phyloP scores from a whole-genome alignment of 108 stramenopile genomes.

The Skeletonema costatum region DNA sequence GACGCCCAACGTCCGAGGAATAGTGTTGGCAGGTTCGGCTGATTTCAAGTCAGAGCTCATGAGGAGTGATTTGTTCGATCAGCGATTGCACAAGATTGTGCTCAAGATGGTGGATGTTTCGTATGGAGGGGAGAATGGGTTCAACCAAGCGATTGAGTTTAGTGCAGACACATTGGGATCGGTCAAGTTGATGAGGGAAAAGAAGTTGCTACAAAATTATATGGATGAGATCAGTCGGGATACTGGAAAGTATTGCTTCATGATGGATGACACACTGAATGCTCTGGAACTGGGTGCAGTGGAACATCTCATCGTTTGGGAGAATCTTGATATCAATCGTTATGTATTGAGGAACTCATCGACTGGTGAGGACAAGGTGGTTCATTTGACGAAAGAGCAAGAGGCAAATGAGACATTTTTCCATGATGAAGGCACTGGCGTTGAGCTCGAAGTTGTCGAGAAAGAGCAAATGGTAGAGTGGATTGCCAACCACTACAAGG shows the following conservation, averaged over 20 bases:
- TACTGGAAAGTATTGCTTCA: slow-evolving; percentile 99
- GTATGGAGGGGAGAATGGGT: slow-evolving; percentile 98
- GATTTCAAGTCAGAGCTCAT: slow-evolving; percentile 98
- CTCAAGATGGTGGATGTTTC: slow-evolving; percentile 98
- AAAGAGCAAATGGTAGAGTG: slow-evolving; percentile 96
- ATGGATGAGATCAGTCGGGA: slow-evolving; percentile 99
- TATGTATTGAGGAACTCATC: slow-evolving; percentile 82
- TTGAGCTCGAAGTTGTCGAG: slow-evolving; percentile 92
- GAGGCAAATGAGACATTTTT: slow-evolving; percentile 85
- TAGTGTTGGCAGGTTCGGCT: slow-evolving; percentile 97
- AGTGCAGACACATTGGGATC: slow-evolving; percentile 93
- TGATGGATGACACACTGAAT: slow-evolving; percentile 97
- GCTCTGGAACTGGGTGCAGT: slow-evolving; percentile 97
- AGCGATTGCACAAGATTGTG: slow-evolving; percentile 90
- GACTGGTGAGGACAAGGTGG: slow-evolving; percentile 84
- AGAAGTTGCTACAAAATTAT: slow-evolving; percentile 95
- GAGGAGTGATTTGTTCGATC: slow-evolving; percentile 96
- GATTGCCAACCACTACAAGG: slow-evolving; percentile 98
- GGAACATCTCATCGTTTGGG: slow-evolving; percentile 98
- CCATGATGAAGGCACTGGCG: slow-evolving; percentile 88
- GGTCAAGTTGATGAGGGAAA: slow-evolving; percentile 99
- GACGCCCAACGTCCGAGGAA: slow-evolving; percentile 94
- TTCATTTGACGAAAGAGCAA: slow-evolving; percentile 92
- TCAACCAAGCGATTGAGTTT: slow-evolving; percentile 99
- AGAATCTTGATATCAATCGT: slow-evolving; percentile 89